Percentiles rank a stretch among this genome's conserved stretches.
Evolutionary conservation across 306 rosid genomes (phyloP).

Genomic region (Lagenaria siceraria): DNA sequence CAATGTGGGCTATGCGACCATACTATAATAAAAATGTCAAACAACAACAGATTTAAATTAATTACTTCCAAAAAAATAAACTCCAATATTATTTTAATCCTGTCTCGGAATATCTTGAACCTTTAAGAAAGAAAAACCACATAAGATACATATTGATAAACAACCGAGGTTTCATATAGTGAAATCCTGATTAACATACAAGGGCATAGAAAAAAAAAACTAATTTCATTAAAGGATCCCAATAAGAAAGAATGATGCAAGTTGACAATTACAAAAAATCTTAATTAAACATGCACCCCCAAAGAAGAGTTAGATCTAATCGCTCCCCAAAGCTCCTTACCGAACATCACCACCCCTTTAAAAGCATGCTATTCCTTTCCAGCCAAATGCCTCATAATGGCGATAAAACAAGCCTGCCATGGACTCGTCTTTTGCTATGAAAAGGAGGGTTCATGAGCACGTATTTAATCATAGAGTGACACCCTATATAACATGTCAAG

Average conservation of each 20-base stretch:
- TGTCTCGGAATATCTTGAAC: background rate
- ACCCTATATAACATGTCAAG: too few relatives aligned
- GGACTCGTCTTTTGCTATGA: background rate
- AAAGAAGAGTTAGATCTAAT: too few relatives aligned
- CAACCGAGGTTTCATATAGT: background rate
- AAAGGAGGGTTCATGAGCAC: background rate
- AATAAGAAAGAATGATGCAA: background rate
- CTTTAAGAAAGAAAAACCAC: background rate
- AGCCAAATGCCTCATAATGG: background rate
- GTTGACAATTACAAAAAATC: background rate
- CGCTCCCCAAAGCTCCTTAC: background rate
- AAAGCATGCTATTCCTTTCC: background rate
- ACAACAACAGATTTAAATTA: background rate
- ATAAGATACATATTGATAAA: background rate
- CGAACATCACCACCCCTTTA: too few relatives aligned
- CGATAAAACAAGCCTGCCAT: background rate
- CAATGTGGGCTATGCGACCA: slow-evolving; percentile 84
- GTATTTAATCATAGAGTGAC: background rate
- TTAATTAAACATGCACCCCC: background rate
- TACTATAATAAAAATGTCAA: slow-evolving; percentile 34
- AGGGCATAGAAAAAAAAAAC: background rate
- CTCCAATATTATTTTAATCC: background rate
- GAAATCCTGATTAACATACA: background rate
- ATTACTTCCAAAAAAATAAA: background rate
- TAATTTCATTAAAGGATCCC: background rate